phyloP scores from a whole-genome alignment of 1,139 yeast species.

The Diutina scorzettiae region DNA sequence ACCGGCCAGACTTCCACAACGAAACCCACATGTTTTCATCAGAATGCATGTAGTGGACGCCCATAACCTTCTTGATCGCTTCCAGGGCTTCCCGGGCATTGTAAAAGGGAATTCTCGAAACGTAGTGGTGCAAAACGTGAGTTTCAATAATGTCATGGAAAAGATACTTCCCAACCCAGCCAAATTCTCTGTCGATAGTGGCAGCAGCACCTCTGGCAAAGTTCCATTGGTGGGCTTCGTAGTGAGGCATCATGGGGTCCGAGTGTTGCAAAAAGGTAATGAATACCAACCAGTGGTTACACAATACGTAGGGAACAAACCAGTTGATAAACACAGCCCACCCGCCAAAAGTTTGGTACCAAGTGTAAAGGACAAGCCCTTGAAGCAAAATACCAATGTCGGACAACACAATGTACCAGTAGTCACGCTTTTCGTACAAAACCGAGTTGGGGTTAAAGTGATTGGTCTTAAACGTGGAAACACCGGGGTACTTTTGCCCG shows the following conservation, averaged over 20 bases:
- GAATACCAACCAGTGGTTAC: conserved; percentile 55
- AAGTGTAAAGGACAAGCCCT: conserved; percentile 29
- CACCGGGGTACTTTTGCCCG: conserved; percentile 36
- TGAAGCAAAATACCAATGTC: conserved; percentile 41
- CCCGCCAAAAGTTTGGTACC: conserved; percentile 35
- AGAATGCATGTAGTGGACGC: conserved; percentile 38
- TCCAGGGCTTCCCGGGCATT: conserved; percentile 49
- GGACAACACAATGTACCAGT: conserved; percentile 40
- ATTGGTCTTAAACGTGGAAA: conserved; percentile 39
- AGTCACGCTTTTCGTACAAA: conserved; percentile 42
- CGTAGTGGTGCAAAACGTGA: conserved; percentile 52
- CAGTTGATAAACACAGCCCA: conserved; percentile 39
- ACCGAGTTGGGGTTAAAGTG: conserved; percentile 46
- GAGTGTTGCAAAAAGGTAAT: conserved; percentile 53
- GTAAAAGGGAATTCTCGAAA: conserved; percentile 51
- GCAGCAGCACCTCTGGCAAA: conserved; percentile 61
- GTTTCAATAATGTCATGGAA: conserved; percentile 59
- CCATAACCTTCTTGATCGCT: conserved; percentile 50
- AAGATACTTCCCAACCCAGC: conserved; percentile 44
- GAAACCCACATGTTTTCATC: conserved; percentile 49
- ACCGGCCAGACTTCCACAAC: conserved; percentile 43
- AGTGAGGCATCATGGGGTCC: conserved; percentile 47
- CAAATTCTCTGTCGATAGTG: conserved; percentile 50
- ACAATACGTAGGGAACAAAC: conserved; percentile 44
- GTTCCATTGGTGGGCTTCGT: conserved; percentile 44